Conservation (phyloP, 257 asterid species). For the Solanum boliviense region DNA sequence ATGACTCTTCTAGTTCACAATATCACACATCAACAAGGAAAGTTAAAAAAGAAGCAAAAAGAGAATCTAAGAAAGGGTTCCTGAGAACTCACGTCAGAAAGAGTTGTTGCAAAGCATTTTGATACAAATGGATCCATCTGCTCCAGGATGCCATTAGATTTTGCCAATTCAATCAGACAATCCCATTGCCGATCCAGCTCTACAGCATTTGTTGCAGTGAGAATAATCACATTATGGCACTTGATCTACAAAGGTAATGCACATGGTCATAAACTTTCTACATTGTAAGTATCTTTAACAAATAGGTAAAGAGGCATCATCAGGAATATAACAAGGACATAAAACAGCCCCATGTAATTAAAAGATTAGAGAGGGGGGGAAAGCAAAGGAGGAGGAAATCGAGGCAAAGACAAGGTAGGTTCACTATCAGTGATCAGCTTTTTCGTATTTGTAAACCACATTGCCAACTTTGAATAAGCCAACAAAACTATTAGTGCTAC, state of each 20-base stretch:
- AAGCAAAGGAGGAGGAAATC: background rate
- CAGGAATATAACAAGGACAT: background rate
- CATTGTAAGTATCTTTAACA: background rate
- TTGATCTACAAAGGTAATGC: conserved; percentile 41
- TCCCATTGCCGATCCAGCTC: conserved; percentile 73
- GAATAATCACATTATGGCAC: conserved; percentile 72
- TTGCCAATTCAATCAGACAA: conserved; percentile 47
- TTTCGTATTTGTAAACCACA: background rate
- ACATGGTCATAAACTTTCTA: background rate
- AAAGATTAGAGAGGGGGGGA: background rate
- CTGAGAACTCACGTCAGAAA: conserved; percentile 51
- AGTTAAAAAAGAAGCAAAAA: background rate
- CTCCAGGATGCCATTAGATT: conserved; percentile 28
- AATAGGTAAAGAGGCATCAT: background rate
- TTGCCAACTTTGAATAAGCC: background rate
- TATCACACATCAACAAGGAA: background rate
- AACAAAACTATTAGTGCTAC: background rate
- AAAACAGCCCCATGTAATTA: background rate
- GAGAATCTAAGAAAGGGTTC: background rate
- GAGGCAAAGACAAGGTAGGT: background rate
- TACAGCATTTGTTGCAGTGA: conserved; percentile 54
- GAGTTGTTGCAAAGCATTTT: conserved; percentile 36
- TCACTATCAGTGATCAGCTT: background rate
- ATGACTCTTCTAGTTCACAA: background rate
- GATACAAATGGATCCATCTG: conserved; percentile 43